Conservation (phyloP, 2,329 filamentous ascomycete species). For the Ciborinia camelliae region DNA sequence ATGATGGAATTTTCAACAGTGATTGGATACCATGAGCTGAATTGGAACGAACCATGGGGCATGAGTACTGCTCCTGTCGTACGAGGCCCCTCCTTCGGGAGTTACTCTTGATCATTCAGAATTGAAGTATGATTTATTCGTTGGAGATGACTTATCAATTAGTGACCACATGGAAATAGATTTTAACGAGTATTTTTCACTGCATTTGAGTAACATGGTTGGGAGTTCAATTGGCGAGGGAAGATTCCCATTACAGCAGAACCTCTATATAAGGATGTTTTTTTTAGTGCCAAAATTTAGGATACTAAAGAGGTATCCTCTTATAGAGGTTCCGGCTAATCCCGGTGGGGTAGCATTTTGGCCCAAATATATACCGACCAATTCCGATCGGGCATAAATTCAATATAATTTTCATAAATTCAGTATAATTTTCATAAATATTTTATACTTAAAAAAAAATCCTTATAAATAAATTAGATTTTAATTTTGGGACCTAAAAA, state of each 20-base stretch:
- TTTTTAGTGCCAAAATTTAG: too few relatives aligned
- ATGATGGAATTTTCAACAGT: not conserved
- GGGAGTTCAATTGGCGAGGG: not conserved
- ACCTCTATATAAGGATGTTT: too few relatives aligned
- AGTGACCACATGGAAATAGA: not conserved
- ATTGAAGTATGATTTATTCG: not conserved
- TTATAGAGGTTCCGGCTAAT: too few relatives aligned
- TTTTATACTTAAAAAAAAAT: too few relatives aligned
- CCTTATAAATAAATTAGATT: too few relatives aligned
- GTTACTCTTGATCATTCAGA: not conserved
- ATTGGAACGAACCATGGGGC: not conserved
- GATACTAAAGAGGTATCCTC: too few relatives aligned
- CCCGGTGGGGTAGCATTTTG: too few relatives aligned
- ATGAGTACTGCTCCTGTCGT: not conserved
- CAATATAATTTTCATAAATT: too few relatives aligned
- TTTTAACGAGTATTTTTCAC: not conserved
- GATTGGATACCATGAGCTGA: not conserved
- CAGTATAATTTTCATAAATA: too few relatives aligned
- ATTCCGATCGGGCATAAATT: too few relatives aligned
- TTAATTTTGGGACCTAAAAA: too few relatives aligned
- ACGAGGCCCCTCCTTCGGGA: not conserved
- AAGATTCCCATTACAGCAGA: conserved; percentile 2
- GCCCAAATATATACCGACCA: too few relatives aligned
- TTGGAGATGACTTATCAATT: not conserved
- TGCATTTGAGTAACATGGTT: not conserved